Conservation (phyloP, 2,329 filamentous ascomycete species). For the Epichloe coenophiala region DNA sequence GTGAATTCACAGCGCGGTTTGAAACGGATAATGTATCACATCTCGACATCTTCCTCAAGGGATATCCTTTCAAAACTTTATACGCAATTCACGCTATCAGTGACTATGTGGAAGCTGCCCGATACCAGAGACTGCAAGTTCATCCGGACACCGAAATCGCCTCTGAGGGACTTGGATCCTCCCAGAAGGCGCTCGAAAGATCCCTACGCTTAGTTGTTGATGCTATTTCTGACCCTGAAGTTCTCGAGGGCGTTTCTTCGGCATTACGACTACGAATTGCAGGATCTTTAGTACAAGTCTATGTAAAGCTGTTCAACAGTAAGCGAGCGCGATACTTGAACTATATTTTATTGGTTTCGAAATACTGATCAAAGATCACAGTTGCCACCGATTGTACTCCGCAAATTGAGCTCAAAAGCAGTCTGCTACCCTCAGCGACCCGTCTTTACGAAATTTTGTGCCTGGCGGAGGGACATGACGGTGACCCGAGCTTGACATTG, state of each 20-base stretch:
- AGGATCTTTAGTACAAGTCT: conserved; percentile 15
- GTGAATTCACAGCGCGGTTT: conserved; percentile 46
- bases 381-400: not conserved
- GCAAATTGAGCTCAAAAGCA: conserved; percentile 1
- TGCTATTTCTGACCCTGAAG: conserved; percentile 44
- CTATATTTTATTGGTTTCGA: not conserved
- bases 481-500: conserved; percentile 14
- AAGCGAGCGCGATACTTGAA: not conserved
- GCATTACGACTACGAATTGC: conserved; percentile 15
- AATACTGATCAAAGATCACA: not conserved
- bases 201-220: conserved; percentile 42
- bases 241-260: conserved; percentile 26
- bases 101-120: conserved; percentile 40
- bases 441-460: conserved; percentile 15
- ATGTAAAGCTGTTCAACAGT: conserved; percentile 16
- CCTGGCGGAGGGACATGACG: conserved; percentile 9
- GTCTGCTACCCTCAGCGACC: conserved; percentile 1
- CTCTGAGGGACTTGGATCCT: conserved; percentile 1
- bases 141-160: conserved; percentile 3
- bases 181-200: conserved; percentile 19
- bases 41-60: conserved; percentile 50
- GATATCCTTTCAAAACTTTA: conserved; percentile 57
- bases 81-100: conserved; percentile 58
- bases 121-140: conserved; percentile 19
- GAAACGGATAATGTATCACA: conserved; percentile 38